phyloP scores from a whole-genome alignment of 345 rosid species.

The Populus simonii region DNA sequence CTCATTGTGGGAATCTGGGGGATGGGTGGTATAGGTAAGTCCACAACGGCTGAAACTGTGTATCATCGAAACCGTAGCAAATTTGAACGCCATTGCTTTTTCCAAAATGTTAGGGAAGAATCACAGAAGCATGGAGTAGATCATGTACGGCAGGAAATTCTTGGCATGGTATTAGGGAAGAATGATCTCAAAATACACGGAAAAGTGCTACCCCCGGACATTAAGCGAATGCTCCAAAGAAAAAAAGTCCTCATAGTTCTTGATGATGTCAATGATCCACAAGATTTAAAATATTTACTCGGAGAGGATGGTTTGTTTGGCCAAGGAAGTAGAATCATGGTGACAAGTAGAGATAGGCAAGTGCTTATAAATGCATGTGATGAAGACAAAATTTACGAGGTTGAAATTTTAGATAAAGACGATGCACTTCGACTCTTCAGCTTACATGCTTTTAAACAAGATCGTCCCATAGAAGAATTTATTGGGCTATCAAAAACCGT shows the following conservation, averaged over 20 bases:
- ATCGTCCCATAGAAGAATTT: neutral
- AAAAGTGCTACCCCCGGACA: fast-evolving
- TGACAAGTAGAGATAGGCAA: neutral
- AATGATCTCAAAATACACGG: neutral
- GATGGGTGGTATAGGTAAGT: conserved; percentile 9
- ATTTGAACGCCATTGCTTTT: neutral
- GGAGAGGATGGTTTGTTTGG: neutral
- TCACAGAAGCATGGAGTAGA: neutral
- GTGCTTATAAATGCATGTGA: neutral
- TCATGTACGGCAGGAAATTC: neutral
- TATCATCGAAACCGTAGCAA: neutral
- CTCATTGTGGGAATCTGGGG: conserved; percentile 5
- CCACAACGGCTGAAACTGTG: neutral
- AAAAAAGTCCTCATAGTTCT: neutral
- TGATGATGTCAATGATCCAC: neutral
- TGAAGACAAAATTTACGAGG: neutral
- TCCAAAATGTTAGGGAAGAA: neutral
- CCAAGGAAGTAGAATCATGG: neutral
- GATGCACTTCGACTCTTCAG: conserved; percentile 8
- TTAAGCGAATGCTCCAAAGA: neutral
- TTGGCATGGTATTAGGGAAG: neutral
- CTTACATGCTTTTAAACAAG: conserved; percentile 1
- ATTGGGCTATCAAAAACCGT: neutral
- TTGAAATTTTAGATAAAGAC: neutral
- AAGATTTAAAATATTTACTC: neutral